Evolutionary conservation across 2,329 filamentous ascomycete species (phyloP).

Genomic region (Diaporthe capsici): DNA sequence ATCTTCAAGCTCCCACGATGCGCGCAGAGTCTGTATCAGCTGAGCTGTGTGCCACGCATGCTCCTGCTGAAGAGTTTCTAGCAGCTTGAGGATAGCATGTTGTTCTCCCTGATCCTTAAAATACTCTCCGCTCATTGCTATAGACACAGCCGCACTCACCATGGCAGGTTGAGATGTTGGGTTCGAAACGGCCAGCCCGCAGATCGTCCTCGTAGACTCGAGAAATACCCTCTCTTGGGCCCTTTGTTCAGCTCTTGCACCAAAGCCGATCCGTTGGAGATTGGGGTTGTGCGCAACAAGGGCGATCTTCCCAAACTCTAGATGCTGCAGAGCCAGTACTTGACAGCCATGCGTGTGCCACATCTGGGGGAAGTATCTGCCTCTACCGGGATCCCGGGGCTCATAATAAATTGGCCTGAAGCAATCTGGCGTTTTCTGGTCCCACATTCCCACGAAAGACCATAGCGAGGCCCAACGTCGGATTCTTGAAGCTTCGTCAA

Average conservation of each 20-base stretch:
- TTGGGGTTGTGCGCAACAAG: neutral
- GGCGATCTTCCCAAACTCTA: too few relatives aligned
- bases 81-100: neutral
- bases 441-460: neutral
- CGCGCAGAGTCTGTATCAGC: neutral
- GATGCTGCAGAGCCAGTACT: too few relatives aligned
- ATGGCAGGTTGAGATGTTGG: neutral
- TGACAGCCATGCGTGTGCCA: neutral
- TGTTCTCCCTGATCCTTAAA: neutral
- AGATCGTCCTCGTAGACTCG: neutral
- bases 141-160: neutral
- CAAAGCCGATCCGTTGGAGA: neutral
- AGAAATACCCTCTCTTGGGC: neutral
- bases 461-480: neutral
- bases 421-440: neutral
- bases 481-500: neutral
- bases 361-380: neutral
- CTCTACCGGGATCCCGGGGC: neutral
- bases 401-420: neutral
- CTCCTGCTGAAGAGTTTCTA: neutral
- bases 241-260: neutral
- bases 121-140: too few relatives aligned
- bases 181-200: neutral
- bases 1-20: neutral
- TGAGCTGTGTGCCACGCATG: neutral